Evolutionary conservation across 495 filamentous ascomycete species (phyloP).

Genomic region (Cenococcum geophilum): DNA sequence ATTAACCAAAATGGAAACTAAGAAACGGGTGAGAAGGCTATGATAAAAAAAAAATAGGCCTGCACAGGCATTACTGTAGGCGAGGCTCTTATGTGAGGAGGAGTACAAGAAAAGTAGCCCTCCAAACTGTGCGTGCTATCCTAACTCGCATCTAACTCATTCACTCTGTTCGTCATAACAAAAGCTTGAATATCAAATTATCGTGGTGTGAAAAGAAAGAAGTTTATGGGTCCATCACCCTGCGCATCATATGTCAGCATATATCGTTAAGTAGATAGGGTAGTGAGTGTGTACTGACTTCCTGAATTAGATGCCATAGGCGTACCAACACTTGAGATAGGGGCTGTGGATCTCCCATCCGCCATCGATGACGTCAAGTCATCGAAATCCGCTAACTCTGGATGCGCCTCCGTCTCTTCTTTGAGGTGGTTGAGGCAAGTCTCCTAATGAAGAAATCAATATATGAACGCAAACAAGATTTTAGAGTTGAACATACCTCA

Average conservation of each 20-base stretch:
- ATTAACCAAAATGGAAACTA: neutral
- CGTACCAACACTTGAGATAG: slow-evolving; percentile 62
- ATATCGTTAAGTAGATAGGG: neutral
- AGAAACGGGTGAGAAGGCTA: too few relatives aligned
- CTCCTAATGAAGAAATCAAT: slow-evolving; percentile 8
- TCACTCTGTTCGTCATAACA: neutral
- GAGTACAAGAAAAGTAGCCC: too few relatives aligned
- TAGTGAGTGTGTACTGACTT: slow-evolving; percentile 1
- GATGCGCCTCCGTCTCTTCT: slow-evolving; percentile 62
- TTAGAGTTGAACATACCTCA: slow-evolving; percentile 57
- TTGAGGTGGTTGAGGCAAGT: slow-evolving; percentile 59
- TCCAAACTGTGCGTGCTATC: too few relatives aligned
- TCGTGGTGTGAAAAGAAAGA: slow-evolving; percentile 4
- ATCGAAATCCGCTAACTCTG: slow-evolving; percentile 69
- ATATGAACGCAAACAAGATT: neutral
- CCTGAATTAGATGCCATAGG: slow-evolving; percentile 49
- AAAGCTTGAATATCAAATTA: slow-evolving; percentile 8
- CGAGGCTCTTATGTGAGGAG: too few relatives aligned
- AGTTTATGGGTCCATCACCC: slow-evolving; percentile 10
- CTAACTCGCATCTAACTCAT: too few relatives aligned
- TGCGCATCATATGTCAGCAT: neutral
- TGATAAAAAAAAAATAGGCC: too few relatives aligned
- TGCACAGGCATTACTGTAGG: too few relatives aligned
- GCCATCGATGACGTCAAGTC: slow-evolving; percentile 43
- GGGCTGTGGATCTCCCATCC: slow-evolving; percentile 60